Conservation (phyloP, 2,329 filamentous ascomycete genomes). For the Stemphylium vesicarium region DNA sequence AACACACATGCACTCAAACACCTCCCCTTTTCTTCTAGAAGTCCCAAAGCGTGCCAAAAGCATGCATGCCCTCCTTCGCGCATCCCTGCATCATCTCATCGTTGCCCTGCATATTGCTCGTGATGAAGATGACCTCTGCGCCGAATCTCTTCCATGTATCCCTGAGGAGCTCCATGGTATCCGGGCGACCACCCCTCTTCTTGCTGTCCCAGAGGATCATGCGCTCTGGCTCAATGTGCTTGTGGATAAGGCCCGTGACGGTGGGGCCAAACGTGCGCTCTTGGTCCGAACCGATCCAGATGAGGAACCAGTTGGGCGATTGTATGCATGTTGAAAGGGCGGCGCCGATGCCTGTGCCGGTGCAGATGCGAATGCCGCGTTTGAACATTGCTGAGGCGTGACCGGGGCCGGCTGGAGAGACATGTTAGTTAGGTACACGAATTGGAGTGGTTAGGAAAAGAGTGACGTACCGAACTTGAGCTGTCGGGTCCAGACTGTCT, state of each 20-base stretch:
- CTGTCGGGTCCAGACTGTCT: conserved; percentile 43
- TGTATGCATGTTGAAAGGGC: conserved; percentile 47
- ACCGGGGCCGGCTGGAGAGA: conserved; percentile 37
- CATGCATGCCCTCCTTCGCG: conserved; percentile 38
- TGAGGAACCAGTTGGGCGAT: conserved; percentile 45
- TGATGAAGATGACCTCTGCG: conserved; percentile 48
- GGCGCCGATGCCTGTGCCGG: conserved; percentile 45
- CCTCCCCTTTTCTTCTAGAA: conserved; percentile 22
- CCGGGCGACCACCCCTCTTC: conserved; percentile 42
- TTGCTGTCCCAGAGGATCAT: conserved; percentile 49
- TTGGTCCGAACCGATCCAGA: conserved; percentile 48
- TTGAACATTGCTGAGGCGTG: conserved; percentile 47
- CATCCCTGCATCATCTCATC: conserved; percentile 49
- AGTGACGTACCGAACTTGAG: conserved; percentile 43
- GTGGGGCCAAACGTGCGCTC: conserved; percentile 45
- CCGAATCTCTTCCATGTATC: conserved; percentile 44
- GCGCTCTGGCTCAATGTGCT: conserved; percentile 43
- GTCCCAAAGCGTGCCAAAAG: conserved; percentile 47
- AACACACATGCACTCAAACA: no score
- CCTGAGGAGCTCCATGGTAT: conserved; percentile 41
- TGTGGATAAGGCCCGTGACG: conserved; percentile 39
- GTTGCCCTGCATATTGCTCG: conserved; percentile 44
- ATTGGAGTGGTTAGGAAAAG: background rate
- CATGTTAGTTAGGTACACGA: conserved; percentile 17
- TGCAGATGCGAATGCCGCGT: conserved; percentile 45